phyloP scores from a whole-genome alignment of 768 basidiomycete genomes.

The Symmetrospora coprosmae region DNA sequence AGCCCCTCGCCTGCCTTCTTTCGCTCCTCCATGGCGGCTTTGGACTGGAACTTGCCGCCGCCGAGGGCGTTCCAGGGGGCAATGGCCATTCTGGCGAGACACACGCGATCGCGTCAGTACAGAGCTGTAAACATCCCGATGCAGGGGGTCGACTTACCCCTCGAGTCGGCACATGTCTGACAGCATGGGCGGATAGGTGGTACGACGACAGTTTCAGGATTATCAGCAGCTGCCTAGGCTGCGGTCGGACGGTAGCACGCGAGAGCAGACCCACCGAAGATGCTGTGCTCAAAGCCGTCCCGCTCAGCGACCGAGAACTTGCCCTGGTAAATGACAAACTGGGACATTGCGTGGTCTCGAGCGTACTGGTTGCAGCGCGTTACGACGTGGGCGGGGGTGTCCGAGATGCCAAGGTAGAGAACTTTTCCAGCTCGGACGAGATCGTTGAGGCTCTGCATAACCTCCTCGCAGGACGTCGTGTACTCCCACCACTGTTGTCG shows the following conservation, averaged over 20 bases:
- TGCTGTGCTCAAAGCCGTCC: slow-evolving; percentile 47
- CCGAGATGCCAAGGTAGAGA: slow-evolving; percentile 44
- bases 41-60: slow-evolving; percentile 14
- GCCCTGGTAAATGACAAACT: slow-evolving; percentile 48
- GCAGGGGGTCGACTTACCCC: too few relatives aligned
- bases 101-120: too few relatives aligned
- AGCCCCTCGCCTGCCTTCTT: slow-evolving; percentile 16
- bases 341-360: slow-evolving; percentile 43
- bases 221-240: neutral
- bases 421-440: slow-evolving; percentile 47
- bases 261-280: slow-evolving; percentile 38
- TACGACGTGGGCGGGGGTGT: slow-evolving; percentile 47
- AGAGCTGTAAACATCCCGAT: too few relatives aligned
- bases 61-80: slow-evolving; percentile 17
- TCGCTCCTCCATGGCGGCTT: slow-evolving; percentile 21
- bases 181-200: too few relatives aligned
- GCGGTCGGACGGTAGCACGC: neutral
- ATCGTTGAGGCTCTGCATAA: slow-evolving; percentile 47
- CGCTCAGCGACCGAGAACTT: slow-evolving; percentile 34
- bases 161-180: too few relatives aligned
- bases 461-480: slow-evolving; percentile 45
- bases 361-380: slow-evolving; percentile 45
- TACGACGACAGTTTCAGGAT: too few relatives aligned
- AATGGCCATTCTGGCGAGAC: neutral
- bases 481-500: slow-evolving; percentile 48